Percentiles rank a stretch among this genome's conserved stretches.
These are phyloP conservation scores for Exophiala dermatitidis DNA, from an alignment of 2,329 filamentous ascomycete species.

Conservation along the genomic window DNA sequence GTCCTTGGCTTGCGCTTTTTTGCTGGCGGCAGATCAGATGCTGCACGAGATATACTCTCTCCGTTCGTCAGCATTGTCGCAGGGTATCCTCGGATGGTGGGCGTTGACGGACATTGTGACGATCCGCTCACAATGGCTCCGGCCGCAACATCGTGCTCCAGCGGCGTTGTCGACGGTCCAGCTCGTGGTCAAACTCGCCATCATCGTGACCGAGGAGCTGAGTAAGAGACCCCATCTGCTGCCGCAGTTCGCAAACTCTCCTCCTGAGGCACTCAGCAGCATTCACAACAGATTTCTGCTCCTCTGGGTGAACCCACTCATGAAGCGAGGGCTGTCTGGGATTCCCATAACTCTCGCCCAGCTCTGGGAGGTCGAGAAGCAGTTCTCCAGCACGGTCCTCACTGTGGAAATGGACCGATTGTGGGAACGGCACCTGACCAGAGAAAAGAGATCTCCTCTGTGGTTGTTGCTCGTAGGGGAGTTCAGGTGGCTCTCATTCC, in stretches of 20 bases:
- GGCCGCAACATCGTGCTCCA: conserved; percentile 33
- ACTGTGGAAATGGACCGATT: conserved; percentile 37
- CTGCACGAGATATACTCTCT: too few relatives aligned
- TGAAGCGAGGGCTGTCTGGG: conserved; percentile 44
- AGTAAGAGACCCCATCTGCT: conserved; percentile 41
- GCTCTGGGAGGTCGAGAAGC: conserved; percentile 40
- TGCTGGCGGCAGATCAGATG: too few relatives aligned
- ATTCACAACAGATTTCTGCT: conserved; percentile 46
- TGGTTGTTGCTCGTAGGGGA: conserved; percentile 15
- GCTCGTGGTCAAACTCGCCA: conserved; percentile 38
- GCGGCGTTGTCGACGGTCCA: conserved; percentile 35
- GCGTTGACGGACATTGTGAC: conserved; percentile 32
- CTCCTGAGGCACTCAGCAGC: conserved; percentile 47
- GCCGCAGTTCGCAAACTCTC: conserved; percentile 35
- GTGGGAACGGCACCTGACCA: conserved; percentile 19
- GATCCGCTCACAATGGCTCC: conserved; percentile 1
- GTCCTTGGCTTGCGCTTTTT: too few relatives aligned
- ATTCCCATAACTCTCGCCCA: conserved; percentile 41
- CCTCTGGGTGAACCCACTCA: conserved; percentile 49
- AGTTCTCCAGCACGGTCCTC: conserved; percentile 39
- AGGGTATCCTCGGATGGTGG: too few relatives aligned
- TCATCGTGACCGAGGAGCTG: conserved; percentile 41
- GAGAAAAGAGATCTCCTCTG: conserved; percentile 4
- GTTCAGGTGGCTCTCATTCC: not conserved
- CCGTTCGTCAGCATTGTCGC: too few relatives aligned